Percentiles rank a stretch among this genome's conserved stretches.
phyloP scores from a whole-genome alignment of 2,329 filamentous ascomycete species.

The Ophiocordyceps unilateralis region DNA sequence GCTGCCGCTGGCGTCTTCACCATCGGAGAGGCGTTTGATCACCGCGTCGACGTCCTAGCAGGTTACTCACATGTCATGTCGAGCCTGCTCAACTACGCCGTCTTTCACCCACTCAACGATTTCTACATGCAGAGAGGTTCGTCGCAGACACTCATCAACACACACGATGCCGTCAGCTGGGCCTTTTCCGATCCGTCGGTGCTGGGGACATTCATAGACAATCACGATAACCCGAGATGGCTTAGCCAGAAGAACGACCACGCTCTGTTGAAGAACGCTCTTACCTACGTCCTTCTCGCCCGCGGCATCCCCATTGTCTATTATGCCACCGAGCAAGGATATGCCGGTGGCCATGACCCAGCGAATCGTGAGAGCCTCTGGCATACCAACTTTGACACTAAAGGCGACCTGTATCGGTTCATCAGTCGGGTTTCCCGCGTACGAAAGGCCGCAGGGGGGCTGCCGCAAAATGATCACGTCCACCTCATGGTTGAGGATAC shows the following conservation, averaged over 20 bases:
- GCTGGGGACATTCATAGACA: slow-evolving; percentile 37
- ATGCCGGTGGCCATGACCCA: slow-evolving; percentile 26
- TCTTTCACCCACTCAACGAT: slow-evolving; percentile 23
- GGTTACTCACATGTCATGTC: slow-evolving; percentile 36
- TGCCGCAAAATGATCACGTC: slow-evolving; percentile 23
- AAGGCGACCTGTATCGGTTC: slow-evolving; percentile 27
- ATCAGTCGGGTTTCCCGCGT: slow-evolving; percentile 23
- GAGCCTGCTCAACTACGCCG: slow-evolving; percentile 44
- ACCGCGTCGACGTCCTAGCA: slow-evolving; percentile 30
- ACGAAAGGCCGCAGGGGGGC: slow-evolving; percentile 25
- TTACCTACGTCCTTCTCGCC: slow-evolving; percentile 42
- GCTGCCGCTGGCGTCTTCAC: slow-evolving; percentile 38
- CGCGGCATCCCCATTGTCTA: slow-evolving; percentile 49
- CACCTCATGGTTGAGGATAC: slow-evolving; percentile 23
- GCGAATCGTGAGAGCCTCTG: slow-evolving; percentile 42
- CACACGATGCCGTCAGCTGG: slow-evolving; percentile 16
- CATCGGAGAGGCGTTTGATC: slow-evolving; percentile 42
- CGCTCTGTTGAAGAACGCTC: slow-evolving; percentile 39
- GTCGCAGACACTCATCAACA: slow-evolving; percentile 20
- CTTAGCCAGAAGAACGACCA: slow-evolving; percentile 32
- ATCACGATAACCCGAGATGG: slow-evolving; percentile 41
- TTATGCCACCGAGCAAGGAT: slow-evolving; percentile 48
- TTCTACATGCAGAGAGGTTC: slow-evolving; percentile 21
- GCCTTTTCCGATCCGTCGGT: slow-evolving; percentile 25
- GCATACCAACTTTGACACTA: slow-evolving; percentile 30